A percentile compares a stretch with the other conserved stretches of the same genome.
Conservation (phyloP, 192 early-diverging fungal species). For the Gigaspora rosea region DNA sequence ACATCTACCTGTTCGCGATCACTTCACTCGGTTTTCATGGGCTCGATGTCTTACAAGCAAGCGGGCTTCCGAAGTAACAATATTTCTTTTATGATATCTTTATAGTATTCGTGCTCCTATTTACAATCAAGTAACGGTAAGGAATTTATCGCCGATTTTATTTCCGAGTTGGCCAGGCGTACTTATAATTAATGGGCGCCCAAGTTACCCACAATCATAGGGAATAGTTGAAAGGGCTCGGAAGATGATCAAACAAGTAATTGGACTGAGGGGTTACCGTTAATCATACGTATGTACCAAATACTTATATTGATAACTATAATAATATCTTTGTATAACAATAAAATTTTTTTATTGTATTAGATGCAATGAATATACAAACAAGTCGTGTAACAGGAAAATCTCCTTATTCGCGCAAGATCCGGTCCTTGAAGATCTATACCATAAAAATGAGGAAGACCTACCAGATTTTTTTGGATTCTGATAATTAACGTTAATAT, state of each 20-base stretch:
- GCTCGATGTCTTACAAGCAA: background rate
- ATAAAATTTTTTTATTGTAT: background rate
- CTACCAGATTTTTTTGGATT: too few relatives aligned
- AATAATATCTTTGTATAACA: background rate
- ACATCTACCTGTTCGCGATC: background rate
- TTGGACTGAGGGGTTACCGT: background rate
- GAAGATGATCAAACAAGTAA: background rate
- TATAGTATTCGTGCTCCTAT: background rate
- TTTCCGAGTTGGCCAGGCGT: background rate
- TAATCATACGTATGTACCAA: background rate
- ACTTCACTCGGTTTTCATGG: background rate
- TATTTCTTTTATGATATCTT: conserved; percentile 6
- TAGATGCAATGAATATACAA: background rate
- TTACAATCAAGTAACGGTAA: background rate
- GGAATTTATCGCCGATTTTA: conserved; percentile 3
- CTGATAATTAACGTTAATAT: too few relatives aligned
- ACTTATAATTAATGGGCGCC: background rate
- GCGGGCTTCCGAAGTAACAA: background rate
- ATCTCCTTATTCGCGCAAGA: background rate
- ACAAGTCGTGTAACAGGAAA: background rate
- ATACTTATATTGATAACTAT: too few relatives aligned
- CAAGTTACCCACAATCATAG: background rate
- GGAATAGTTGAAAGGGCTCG: background rate
- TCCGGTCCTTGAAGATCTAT: too few relatives aligned
- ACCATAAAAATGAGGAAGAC: too few relatives aligned